Conservation (phyloP, 495 filamentous ascomycete species). For the Talaromyces nanjingensis region DNA sequence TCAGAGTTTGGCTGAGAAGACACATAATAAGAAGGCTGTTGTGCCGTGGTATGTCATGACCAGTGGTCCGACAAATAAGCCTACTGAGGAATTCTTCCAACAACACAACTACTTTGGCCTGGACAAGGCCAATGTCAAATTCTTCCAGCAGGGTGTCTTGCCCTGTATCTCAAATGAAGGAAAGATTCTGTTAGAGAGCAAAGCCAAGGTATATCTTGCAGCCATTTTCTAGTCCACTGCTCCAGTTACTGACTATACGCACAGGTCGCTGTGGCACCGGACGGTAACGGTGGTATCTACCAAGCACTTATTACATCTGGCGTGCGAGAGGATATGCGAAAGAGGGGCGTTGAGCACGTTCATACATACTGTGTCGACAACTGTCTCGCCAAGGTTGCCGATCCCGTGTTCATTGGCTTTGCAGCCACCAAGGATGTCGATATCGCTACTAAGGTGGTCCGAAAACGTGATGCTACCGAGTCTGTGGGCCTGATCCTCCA, state of each 20-base stretch:
- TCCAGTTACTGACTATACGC: slow-evolving; percentile 10
- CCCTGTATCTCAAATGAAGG: slow-evolving; percentile 97
- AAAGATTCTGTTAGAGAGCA: slow-evolving; percentile 90
- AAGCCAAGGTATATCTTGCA: slow-evolving; percentile 58
- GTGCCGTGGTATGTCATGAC: slow-evolving; percentile 99
- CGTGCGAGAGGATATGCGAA: slow-evolving; percentile 81
- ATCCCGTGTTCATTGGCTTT: slow-evolving; percentile 94
- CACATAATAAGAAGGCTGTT: slow-evolving; percentile 58
- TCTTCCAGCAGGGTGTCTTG: slow-evolving; percentile 96
- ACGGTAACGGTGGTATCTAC: slow-evolving; percentile 97
- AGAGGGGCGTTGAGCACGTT: slow-evolving; percentile 87
- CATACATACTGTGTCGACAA: slow-evolving; percentile 99
- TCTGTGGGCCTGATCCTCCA: slow-evolving; percentile 90
- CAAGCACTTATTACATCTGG: slow-evolving; percentile 76
- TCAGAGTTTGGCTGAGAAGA: slow-evolving; percentile 73
- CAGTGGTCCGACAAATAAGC: slow-evolving; percentile 86
- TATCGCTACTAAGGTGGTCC: slow-evolving; percentile 96
- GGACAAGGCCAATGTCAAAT: slow-evolving; percentile 71
- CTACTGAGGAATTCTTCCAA: slow-evolving; percentile 89
- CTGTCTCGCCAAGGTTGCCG: slow-evolving; percentile 95
- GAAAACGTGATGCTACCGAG: slow-evolving; percentile 95
- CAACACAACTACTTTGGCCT: slow-evolving; percentile 87
- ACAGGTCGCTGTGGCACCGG: slow-evolving; percentile 87
- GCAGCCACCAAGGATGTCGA: slow-evolving; percentile 82
- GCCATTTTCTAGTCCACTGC: background rate